Percentiles rank a stretch among this genome's conserved stretches.
Evolutionary conservation across 2,329 filamentous ascomycete genomes (phyloP).

Genomic region (Plenodomus lindquistii): DNA sequence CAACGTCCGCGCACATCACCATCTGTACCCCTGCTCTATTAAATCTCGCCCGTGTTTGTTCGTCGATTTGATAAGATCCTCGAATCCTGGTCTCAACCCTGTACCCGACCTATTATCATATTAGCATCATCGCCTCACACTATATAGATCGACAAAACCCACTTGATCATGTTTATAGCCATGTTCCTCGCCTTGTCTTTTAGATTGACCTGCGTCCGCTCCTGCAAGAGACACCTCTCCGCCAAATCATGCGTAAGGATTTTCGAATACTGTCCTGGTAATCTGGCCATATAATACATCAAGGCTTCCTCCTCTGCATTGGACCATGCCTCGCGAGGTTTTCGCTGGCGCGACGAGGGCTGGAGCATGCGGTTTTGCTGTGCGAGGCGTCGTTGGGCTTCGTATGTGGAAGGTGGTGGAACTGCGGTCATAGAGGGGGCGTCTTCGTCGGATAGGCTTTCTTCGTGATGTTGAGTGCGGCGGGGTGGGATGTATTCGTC

Average conservation of each 20-base stretch:
- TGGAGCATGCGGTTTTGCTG: conserved; percentile 14
- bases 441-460: conserved; percentile 26
- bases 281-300: conserved; percentile 52
- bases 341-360: conserved; percentile 13
- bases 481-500: conserved; percentile 1
- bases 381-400: conserved; percentile 20
- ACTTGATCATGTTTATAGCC: conserved; percentile 47
- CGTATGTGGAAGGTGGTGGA: conserved; percentile 21
- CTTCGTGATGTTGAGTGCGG: conserved; percentile 16
- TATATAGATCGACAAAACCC: conserved; percentile 12
- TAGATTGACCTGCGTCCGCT: conserved; percentile 57
- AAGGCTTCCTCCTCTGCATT: conserved; percentile 48
- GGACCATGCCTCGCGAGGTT: conserved; percentile 27
- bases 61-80: conserved; percentile 21
- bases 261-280: conserved; percentile 52
- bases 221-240: conserved; percentile 25
- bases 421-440: conserved; percentile 33
- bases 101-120: conserved; percentile 33
- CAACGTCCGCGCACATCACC: conserved; percentile 11
- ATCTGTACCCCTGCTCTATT: conserved; percentile 21
- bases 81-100: conserved; percentile 34
- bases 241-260: conserved; percentile 44
- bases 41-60: conserved; percentile 23
- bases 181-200: conserved; percentile 51
- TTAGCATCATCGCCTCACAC: background rate